Base-by-base conservation (phyloP, 2,329 filamentous ascomycete genomes). In the Emergomyces orientalis region DNA sequence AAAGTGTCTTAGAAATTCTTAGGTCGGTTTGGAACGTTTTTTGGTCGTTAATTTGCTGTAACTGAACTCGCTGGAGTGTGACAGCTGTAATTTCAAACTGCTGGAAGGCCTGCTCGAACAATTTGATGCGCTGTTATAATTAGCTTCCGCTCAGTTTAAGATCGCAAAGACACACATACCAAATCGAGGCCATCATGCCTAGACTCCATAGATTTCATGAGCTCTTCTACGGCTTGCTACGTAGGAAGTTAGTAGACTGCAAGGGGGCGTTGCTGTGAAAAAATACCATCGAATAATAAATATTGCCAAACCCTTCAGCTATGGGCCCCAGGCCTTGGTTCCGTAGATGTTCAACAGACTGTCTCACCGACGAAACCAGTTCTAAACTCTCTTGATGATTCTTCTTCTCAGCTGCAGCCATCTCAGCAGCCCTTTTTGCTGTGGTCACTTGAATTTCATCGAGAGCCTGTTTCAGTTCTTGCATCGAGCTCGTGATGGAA, bases 221-320 rank as follows among this genome's bases (percentile, higher is more conserved):
- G 22, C 52, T 68, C 62, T 63, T 68, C 68, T 27, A 69, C 64
- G 45, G 57, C 63, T 63, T 62, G 59, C 69, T 70, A 55, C n/a
- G 22, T 4, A 30, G 30, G 7, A 19, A 59, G 25, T 59, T 49
- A 59, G 57, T 8, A 34, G 43, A 5, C 3, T 34, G 22, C 27
- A 45, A 58, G 17, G 27, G 8, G 17, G 9, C 17, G 41, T 1
- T 7, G 13, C 39, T 7, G 3, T 22, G 19, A 14, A n/a, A 7
- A 47, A 32, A 59, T 71, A 77, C 77, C 62, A 78, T 60, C 43
- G 74, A 73, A 11, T 69, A 64, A 51, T 76, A 71, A 19, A 78
- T 68, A 14, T 63, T 67, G 1, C 65, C 65, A 60, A 79, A 65
- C 34, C 67, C 69, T 39, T 70, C 64, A 7, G 66, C 66, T 1